Base-by-base conservation (phyloP, 208 protist genomes). In the Crithidia expoeki region DNA sequence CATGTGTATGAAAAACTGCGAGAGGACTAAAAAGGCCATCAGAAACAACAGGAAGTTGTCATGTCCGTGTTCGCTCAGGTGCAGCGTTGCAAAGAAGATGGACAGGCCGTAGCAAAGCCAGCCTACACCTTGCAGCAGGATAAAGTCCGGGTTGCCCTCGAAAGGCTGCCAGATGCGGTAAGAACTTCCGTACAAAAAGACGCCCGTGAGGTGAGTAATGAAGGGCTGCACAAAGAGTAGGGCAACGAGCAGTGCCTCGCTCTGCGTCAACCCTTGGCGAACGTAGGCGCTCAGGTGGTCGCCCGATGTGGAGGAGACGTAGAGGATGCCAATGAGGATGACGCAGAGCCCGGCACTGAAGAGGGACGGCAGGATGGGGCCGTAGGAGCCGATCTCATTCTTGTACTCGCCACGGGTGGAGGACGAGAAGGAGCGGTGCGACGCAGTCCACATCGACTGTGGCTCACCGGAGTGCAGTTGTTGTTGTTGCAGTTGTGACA, bases 91-190 rank as follows among this genome's bases (percentile, higher is more conserved):
- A 47, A 85, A 86, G 73, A 95, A 86, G 53, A 92, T 79, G 33
- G 74, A 77, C 0, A 71, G 21, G 17, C 77, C 82, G 70, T 84
- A 95, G 63, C 71, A 81, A 36, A 74, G 69, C 90, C 90, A 95
- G 9, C 79, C 84, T 0, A 68, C 74, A 11, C 56, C 63, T 60
- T 95, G 90, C 32, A 89, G 47, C 32, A 85, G 46, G 30, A 92
- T 68, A 65, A 90, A 95, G 63, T 91, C 77, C 9, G 68, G 52
- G 36, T 67, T 77, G 46, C 90, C 85, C 32, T 77, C 71, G 46
- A 88, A 87, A 1, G 85, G 83, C 58, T 84, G 72, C 83, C 84
- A 95, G 14, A 95, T 66, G 21, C 65, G 77, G 68, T 88, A 95
- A 33, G 61, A 61, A 55, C 76, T 68, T 30, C 83, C 83, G 72